These are phyloP conservation scores for Colletotrichum chlorophyti DNA, from an alignment of 2,329 filamentous ascomycete genomes.

Conservation along the genomic window DNA sequence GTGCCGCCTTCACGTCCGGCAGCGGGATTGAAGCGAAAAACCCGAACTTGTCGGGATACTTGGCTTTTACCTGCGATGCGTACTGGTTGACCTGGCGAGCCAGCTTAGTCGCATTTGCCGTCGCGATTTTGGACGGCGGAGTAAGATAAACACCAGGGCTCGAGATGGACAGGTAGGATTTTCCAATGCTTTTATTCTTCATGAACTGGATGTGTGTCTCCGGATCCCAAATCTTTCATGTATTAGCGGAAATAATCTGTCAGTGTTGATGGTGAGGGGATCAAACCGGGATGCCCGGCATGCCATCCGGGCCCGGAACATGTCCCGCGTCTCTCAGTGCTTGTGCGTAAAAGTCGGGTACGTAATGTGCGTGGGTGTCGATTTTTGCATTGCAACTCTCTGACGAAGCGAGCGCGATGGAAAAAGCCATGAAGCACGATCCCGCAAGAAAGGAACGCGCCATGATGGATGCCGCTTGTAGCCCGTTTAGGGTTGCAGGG, in stretches of 20 bases:
- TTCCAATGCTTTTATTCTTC: conserved; percentile 29
- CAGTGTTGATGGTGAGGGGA: fast-evolving
- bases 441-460: too few relatives aligned
- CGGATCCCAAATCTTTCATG: not conserved
- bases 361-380: conserved; percentile 33
- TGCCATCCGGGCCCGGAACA: conserved; percentile 33
- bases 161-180: conserved; percentile 33
- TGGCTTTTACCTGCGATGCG: conserved; percentile 29
- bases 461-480: too few relatives aligned
- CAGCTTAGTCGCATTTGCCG: conserved; percentile 39
- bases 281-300: conserved; percentile 34
- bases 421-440: too few relatives aligned
- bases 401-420: too few relatives aligned
- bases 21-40: conserved; percentile 62
- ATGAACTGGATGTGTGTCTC: conserved; percentile 32
- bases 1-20: conserved; percentile 52
- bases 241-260: not conserved
- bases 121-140: conserved; percentile 30
- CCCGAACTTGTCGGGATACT: conserved; percentile 42
- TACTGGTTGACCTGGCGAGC: conserved; percentile 33
- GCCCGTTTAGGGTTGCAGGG: too few relatives aligned
- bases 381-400: too few relatives aligned
- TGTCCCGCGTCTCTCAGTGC: conserved; percentile 33
- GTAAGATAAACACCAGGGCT: conserved; percentile 35
- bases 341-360: conserved; percentile 34